Base-by-base conservation (phyloP, 768 basidiomycete species). In the Kwoniella europaea region DNA sequence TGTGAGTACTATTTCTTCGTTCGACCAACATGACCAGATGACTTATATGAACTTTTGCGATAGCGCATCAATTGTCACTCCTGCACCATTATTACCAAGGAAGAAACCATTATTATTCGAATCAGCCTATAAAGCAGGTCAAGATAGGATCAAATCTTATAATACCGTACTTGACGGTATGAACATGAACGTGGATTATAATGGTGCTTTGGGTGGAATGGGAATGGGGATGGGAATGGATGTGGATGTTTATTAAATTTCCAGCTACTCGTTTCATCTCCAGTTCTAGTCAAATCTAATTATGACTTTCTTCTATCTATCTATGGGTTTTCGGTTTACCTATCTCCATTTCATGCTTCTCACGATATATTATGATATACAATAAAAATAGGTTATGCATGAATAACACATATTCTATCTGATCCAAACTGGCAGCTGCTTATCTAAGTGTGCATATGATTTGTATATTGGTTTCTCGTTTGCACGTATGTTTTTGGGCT, bases 1-100 rank as follows among this genome's bases (percentile, higher is more conserved):
- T 98, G 94, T 95, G 80, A 67, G 79, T 75, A 35, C 35, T 35
- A 35, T 9, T 4, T 35, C 35, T 7, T 35, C 35, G 4, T 5
- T 35, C 35, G 35, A 35, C 35, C 35, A 35, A 35, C 35, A 35
- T 35, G 35, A 35, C 35, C 7, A 10, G 18, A 3, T 67, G n/a
- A 22, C 18, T 16, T 35, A 18, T 29, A 50, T 27, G 24, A 18
- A 12, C 29, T n/a, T 10, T 4, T 56, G 16, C n/a, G 29, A 15
- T 72, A 84, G 84, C 29, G 84, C 86, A 6, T 79, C 83, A 0
- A 80, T 86, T 42, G 83, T 86, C n/a, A 79, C 78, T 3, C 76
- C 78, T 43, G 82, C 83, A 53, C 84, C 84, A 2, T 71, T 70
- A 9, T 69, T 86, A 7, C 80, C 82, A 16, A 58, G 72, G 18